These are phyloP conservation scores for Ophiostoma australiae DNA, from an alignment of 2,329 filamentous ascomycete genomes.

Conservation along the genomic window DNA sequence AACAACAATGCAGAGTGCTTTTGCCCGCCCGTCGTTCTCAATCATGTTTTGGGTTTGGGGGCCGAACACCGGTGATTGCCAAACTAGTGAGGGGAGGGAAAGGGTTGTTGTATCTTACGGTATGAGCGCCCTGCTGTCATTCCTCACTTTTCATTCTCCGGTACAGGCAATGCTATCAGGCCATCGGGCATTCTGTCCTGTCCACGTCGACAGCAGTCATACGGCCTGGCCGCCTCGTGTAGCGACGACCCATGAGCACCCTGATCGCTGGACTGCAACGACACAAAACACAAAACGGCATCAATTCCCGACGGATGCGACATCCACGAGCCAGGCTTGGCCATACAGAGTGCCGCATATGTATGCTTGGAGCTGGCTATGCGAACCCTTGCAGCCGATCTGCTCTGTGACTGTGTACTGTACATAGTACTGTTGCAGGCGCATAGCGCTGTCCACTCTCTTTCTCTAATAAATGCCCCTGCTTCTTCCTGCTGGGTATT, in stretches of 20 bases:
- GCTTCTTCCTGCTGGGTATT: background rate
- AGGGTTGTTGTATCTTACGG: background rate
- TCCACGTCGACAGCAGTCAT: background rate
- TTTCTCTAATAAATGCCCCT: background rate
- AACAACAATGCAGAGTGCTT: no score
- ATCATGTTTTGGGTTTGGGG: no score
- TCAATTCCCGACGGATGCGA: conserved; percentile 10
- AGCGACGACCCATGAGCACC: background rate
- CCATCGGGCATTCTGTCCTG: background rate
- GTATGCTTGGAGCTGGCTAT: background rate
- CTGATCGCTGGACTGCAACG: background rate
- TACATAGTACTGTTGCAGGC: background rate
- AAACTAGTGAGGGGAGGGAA: background rate
- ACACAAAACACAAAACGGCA: background rate
- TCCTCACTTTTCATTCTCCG: background rate
- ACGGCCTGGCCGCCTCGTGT: background rate
- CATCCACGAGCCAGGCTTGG: background rate
- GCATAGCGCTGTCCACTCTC: background rate
- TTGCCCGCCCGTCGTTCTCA: no score
- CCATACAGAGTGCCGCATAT: background rate
- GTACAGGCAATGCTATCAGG: background rate
- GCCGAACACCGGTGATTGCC: no score
- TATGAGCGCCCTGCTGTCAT: background rate
- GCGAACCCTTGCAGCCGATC: background rate
- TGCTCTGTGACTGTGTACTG: background rate